Evolutionary conservation across 2,329 filamentous ascomycete genomes (phyloP), one percentile per base, ranked within the genome.

Genomic region (Pestalotiopsis sp.): DNA sequence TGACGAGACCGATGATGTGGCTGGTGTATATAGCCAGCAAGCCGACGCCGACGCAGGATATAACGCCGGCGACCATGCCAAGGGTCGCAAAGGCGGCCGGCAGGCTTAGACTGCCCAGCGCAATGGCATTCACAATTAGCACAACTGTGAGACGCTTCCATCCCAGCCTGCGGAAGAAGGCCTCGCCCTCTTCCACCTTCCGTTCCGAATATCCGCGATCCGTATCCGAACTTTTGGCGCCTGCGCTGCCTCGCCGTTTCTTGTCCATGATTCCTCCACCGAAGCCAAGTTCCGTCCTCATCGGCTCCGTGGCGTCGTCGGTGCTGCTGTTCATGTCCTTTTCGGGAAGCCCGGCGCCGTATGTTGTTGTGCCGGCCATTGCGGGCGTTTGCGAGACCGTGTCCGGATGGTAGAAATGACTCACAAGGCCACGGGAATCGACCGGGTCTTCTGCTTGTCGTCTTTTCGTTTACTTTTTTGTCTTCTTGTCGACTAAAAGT

Each of bases 131-230:
- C 73, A 88, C 86, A 69, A 88, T 86, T 69, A 88, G 81, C 39
- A 88, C 82, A 25, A 88, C 78, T 2, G 85, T 87, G 39, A 88
- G 81, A 9, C 86, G 84, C 76, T 87, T 88, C 86, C 86, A 88
- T 65, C 86, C 86, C 25, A 88, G 82, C 49, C 84, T 83, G 70
- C 85, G 78, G 75, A 88, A 88, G 67, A 85, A 81, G 17, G 83
- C 83, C 65, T 79, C 76, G 67, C 85, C 85, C 70, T 83, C 45
- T 52, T 52, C 45, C 45, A 52, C 45, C 45, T 52, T 52, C 45
- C 45, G 45, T 52, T 52, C 45, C 45, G 45, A 52, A 52, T 52
- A 52, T 52, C 45, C 45, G 45, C 17, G 45, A 52, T 52, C 45
- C 45, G 45, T 52, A 52, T 52, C 45, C 45, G 45, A 52, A n/a